A percentile compares a stretch with the other conserved stretches of the same genome.
phyloP scores from a whole-genome alignment of 1,139 yeast species.

The Sugiyamaella novakii region DNA sequence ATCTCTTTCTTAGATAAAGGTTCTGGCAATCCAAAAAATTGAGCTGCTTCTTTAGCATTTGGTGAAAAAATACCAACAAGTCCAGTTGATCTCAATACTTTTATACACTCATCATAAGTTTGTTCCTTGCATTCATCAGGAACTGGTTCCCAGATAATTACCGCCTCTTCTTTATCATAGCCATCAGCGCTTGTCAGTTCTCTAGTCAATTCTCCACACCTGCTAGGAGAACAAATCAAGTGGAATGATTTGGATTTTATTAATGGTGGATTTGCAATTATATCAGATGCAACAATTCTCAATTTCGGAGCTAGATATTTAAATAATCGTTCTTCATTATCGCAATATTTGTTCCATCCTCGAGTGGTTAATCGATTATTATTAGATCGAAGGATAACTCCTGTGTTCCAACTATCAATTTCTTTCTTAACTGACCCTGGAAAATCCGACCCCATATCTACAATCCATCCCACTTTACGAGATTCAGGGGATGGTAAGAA shows the following conservation, averaged over 20 bases:
- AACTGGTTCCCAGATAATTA: slow-evolving; percentile 79
- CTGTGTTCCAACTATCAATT: slow-evolving; percentile 63
- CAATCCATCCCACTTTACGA: slow-evolving; percentile 59
- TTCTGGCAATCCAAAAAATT: slow-evolving; percentile 48
- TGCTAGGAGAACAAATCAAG: slow-evolving; percentile 66
- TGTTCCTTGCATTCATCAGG: slow-evolving; percentile 70
- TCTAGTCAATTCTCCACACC: slow-evolving; percentile 14
- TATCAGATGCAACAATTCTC: slow-evolving; percentile 64
- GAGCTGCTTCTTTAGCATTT: slow-evolving; percentile 78
- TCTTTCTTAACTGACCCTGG: slow-evolving; percentile 53
- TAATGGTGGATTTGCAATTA: slow-evolving; percentile 46
- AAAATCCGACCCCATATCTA: slow-evolving; percentile 80
- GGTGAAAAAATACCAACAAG: slow-evolving; percentile 72
- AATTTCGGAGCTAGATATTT: slow-evolving; percentile 62
- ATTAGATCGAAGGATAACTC: slow-evolving; percentile 57
- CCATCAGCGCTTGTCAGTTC: slow-evolving; percentile 8
- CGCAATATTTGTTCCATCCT: slow-evolving; percentile 76
- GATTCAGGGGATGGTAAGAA: slow-evolving; percentile 49
- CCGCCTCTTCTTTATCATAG: slow-evolving; percentile 10
- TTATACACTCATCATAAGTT: slow-evolving; percentile 47
- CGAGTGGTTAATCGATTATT: slow-evolving; percentile 64
- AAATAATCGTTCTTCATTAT: slow-evolving; percentile 56
- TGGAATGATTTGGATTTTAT: slow-evolving; percentile 58
- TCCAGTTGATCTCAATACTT: slow-evolving; percentile 43
- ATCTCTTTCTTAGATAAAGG: slow-evolving; percentile 47